phyloP scores from a whole-genome alignment of 1,284 basidiomycete genomes.

The Clitocybe nebularis region DNA sequence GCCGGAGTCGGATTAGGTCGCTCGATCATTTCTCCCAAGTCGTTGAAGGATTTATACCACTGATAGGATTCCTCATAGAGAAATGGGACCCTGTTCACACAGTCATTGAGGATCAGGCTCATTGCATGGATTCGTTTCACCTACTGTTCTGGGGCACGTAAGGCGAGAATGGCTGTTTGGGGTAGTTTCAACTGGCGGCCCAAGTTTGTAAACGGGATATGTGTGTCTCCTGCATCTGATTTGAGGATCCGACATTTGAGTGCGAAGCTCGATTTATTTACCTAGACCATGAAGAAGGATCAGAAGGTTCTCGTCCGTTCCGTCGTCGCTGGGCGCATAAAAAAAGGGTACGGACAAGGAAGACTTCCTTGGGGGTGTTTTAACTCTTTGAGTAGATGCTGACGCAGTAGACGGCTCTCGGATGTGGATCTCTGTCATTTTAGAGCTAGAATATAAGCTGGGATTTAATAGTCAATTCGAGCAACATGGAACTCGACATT shows the following conservation, averaged over 20 bases:
- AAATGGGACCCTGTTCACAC: constrained; percentile 61
- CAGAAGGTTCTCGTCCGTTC: constrained; percentile 83
- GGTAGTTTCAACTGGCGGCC: constrained; percentile 76
- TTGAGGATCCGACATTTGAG: constrained; percentile 1
- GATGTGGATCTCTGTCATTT: constrained; percentile 19
- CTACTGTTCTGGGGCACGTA: constrained; percentile 78
- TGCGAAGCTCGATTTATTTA: constrained; percentile 29
- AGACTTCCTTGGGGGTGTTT: constrained; percentile 45
- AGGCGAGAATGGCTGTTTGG: constrained; percentile 78
- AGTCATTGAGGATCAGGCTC: constrained; percentile 4
- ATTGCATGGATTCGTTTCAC: constrained; percentile 17
- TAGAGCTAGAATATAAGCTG: background rate
- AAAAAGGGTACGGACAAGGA: constrained; percentile 53
- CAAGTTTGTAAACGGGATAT: constrained; percentile 71
- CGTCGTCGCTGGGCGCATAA: constrained; percentile 71
- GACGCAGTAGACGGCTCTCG: constrained; percentile 14
- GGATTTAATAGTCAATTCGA: no score
- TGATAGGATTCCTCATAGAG: constrained; percentile 79
- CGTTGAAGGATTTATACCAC: constrained; percentile 86
- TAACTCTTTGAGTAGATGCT: constrained; percentile 27
- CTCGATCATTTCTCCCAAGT: constrained; percentile 68
- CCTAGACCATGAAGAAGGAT: constrained; percentile 87
- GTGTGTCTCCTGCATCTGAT: constrained; percentile 67
- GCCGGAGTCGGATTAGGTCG: constrained; percentile 63
- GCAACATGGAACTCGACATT: no score